Evolutionary conservation across 306 rosid species (phyloP), one percentile per base, ranked within the genome.

Genomic region (Ammopiptanthus mongolicus): DNA sequence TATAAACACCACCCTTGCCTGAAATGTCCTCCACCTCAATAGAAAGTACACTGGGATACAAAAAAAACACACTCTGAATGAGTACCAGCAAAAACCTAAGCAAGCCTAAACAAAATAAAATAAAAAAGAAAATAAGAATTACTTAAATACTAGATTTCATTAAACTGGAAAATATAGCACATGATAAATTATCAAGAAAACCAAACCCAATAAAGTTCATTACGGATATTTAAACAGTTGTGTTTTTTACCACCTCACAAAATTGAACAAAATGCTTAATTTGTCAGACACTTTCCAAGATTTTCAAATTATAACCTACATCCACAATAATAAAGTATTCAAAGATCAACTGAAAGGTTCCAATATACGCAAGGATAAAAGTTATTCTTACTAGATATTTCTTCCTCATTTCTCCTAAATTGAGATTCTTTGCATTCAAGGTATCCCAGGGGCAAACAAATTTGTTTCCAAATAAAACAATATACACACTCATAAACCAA

Each of bases 21-120:
- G 89, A 86, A 44, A 88, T 78, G 77, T 88, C 96, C 72, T 91
- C 92, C 67, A 95, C 92, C 79, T 91, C 97, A 22, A 95, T 86
- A 0, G 93, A 90, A 47, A 41, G 85, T 50, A 85, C 86, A 0
- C 98, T 95, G 77, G 75, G 69, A 51, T 17, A 65, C 33, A 64
- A 65, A 39, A 69, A 83, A 21, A 17, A 34, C n/a, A 51, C 22
- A 64, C 69, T 25, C 42, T n/a, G 63, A 79, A 71, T 74, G 53
- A 81, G 80, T 69, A 56, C 17, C 46, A 59, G 22, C 41, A 62
- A 31, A 74, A 81, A 39, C 41, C 56, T 72, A 56, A n/a, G 59
- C 15, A 29, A 52, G 50, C 48, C 52, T 39, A 17, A 56, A 11
- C 8, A 37, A 23, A 41, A 18, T 0, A 9, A 59, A 41, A 1